A percentile compares a stretch with the other conserved stretches of the same genome.
Conservation (phyloP, 208 protist species). For the Herpetomonas muscarum region DNA sequence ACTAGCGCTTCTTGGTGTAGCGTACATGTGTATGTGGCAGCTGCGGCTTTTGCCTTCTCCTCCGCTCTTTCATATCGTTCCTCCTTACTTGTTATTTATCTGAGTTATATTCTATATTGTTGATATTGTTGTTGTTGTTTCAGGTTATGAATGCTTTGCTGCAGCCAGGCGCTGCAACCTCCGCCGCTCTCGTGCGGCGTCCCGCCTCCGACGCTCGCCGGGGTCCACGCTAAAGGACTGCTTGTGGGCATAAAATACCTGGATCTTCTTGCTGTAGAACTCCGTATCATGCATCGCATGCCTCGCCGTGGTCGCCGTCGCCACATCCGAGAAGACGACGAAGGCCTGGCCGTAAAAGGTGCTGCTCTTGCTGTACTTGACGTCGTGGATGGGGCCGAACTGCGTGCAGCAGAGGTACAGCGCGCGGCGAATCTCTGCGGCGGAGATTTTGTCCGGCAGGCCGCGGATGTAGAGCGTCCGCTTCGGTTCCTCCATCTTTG, state of each 20-base stretch:
- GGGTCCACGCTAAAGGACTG: constrained; percentile 76
- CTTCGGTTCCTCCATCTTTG: constrained; percentile 69
- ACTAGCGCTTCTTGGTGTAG: no score
- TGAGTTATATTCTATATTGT: no score
- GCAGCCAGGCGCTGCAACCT: constrained; percentile 1
- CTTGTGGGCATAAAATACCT: constrained; percentile 72
- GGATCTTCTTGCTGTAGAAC: constrained; percentile 72
- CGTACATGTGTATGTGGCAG: no score
- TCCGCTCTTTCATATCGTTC: no score
- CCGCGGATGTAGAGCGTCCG: constrained; percentile 82
- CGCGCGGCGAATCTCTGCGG: constrained; percentile 61
- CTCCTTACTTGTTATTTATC: no score
- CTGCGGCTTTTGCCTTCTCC: no score
- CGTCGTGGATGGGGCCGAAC: constrained; percentile 72
- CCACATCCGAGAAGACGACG: constrained; percentile 82
- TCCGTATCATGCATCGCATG: constrained; percentile 53
- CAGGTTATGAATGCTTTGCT: background rate
- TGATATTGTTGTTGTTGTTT: no score
- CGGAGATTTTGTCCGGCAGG: constrained; percentile 76
- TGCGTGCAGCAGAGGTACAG: constrained; percentile 86
- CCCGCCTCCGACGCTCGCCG: constrained; percentile 52
- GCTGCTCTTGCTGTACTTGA: constrained; percentile 54
- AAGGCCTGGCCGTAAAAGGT: constrained; percentile 82
- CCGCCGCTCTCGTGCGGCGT: constrained; percentile 30
- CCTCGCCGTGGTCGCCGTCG: constrained; percentile 68